A percentile compares a stretch with the other conserved stretches of the same genome.
Evolutionary conservation across 306 rosid genomes (phyloP).

Genomic region (Cucurbita argyrosperma): DNA sequence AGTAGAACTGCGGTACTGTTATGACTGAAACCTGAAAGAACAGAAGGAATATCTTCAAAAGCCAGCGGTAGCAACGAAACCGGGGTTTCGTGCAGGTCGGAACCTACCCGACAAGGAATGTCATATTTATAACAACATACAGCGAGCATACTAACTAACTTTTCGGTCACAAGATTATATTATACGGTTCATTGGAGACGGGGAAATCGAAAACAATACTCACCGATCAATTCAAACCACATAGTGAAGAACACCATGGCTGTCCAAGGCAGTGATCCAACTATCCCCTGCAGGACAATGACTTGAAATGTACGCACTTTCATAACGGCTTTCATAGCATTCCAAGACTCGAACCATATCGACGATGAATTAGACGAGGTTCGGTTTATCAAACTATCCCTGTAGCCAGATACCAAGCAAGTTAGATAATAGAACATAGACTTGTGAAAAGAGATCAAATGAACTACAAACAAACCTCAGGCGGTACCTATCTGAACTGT

Average conservation of each 20-base stretch:
- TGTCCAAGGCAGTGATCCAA: conserved; percentile 98
- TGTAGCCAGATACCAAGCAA: conserved; percentile 18
- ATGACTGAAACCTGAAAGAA: conserved; percentile 67
- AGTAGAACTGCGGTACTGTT: conserved; percentile 65
- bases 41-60: neutral
- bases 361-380: conserved; percentile 35
- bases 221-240: conserved; percentile 97
- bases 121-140: neutral
- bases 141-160: neutral
- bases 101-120: no score
- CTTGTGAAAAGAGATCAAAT: neutral
- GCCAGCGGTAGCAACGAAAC: no score
- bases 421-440: neutral
- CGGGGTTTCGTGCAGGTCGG: no score
- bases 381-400: conserved; percentile 32
- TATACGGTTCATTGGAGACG: neutral
- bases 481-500: conserved; percentile 5
- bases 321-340: conserved; percentile 59
- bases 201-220: conserved; percentile 7
- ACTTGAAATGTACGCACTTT: conserved; percentile 78
- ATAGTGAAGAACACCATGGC: conserved; percentile 99
- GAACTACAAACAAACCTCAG: neutral
- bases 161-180: neutral
- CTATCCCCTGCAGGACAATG: conserved; percentile 77
- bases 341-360: conserved; percentile 65